phyloP scores from a whole-genome alignment of 2,329 filamentous ascomycete genomes.

The Sordariomycetes sp. region DNA sequence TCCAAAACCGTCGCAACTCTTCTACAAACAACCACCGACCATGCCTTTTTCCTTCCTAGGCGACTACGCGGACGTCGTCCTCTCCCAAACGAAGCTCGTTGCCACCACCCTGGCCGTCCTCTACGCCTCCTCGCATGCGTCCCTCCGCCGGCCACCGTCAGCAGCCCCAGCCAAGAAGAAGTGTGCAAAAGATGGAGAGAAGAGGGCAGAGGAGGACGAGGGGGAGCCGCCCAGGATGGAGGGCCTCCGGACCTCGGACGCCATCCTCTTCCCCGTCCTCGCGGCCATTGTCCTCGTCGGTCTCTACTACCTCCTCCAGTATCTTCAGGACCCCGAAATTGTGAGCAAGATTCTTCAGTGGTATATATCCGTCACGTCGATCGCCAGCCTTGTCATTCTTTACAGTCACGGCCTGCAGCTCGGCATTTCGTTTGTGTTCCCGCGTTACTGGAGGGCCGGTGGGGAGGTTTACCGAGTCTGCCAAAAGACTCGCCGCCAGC shows the following conservation, averaged over 20 bases:
- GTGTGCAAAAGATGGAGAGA: no score
- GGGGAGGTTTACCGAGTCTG: slow-evolving; percentile 31
- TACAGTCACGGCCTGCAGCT: slow-evolving; percentile 60
- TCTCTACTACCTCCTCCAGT: slow-evolving; percentile 82
- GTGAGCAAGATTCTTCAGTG: slow-evolving; percentile 71
- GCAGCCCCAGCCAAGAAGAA: slow-evolving; percentile 43
- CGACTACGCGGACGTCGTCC: not conserved
- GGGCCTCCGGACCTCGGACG: slow-evolving; percentile 56
- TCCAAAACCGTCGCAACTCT: not conserved
- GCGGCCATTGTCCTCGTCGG: slow-evolving; percentile 59
- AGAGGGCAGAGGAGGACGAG: slow-evolving; percentile 33
- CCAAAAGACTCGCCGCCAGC: slow-evolving; percentile 4
- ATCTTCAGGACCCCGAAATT: slow-evolving; percentile 66
- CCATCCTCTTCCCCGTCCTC: slow-evolving; percentile 70
- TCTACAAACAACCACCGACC: not conserved
- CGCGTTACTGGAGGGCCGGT: slow-evolving; percentile 46
- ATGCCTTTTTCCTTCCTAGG: not conserved
- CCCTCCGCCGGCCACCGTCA: slow-evolving; percentile 70
- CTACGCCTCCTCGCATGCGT: slow-evolving; percentile 73
- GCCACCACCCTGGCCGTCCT: slow-evolving; percentile 69
- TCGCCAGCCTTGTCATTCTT: slow-evolving; percentile 64
- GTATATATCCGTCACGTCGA: slow-evolving; percentile 70
- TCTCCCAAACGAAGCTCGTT: slow-evolving; percentile 24
- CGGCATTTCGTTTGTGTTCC: slow-evolving; percentile 56
- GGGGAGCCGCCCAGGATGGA: slow-evolving; percentile 35